Evolutionary conservation across 176 grass and related monocot genomes (phyloP).

Genomic region (Ampelocalamus luodianensis): DNA sequence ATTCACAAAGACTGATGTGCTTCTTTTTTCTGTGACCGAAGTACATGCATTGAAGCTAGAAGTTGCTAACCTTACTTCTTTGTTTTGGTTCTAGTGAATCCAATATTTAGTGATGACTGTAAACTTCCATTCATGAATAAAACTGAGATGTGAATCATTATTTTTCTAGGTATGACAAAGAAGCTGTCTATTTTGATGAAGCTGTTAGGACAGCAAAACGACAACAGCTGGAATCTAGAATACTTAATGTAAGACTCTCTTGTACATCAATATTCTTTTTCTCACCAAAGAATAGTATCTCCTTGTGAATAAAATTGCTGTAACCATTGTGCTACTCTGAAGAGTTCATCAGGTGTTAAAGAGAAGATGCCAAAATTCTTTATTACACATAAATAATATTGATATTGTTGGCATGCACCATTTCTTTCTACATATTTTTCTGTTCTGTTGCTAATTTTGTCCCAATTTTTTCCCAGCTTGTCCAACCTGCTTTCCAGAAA

Average conservation of each 20-base stretch:
- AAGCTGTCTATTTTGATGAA: constrained; percentile 96
- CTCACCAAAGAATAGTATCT: neutral
- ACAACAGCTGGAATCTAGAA: constrained; percentile 74
- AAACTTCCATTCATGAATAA: neutral
- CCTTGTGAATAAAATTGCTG: neutral
- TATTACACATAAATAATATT: neutral
- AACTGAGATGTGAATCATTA: constrained; percentile 39
- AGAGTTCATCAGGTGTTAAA: constrained; percentile 9
- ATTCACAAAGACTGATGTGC: constrained; percentile 17
- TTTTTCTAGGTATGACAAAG: constrained; percentile 77
- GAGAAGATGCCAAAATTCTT: neutral
- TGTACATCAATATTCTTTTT: constrained; percentile 21
- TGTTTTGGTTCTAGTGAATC: constrained; percentile 9
- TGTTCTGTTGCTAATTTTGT: constrained; percentile 24
- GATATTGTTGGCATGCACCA: neutral
- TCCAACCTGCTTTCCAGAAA: constrained; percentile 81
- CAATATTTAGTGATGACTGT: neutral
- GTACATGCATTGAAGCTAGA: constrained; percentile 28
- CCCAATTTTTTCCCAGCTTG: constrained; percentile 56
- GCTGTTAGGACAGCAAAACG: constrained; percentile 84
- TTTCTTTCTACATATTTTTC: constrained; percentile 33
- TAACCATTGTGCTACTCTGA: neutral
- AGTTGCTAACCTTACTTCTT: constrained; percentile 18
- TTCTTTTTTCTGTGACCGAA: constrained; percentile 30
- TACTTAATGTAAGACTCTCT: constrained; percentile 68